Conservation (phyloP, 495 filamentous ascomycete species). For the Aspergillus homomorphus region DNA sequence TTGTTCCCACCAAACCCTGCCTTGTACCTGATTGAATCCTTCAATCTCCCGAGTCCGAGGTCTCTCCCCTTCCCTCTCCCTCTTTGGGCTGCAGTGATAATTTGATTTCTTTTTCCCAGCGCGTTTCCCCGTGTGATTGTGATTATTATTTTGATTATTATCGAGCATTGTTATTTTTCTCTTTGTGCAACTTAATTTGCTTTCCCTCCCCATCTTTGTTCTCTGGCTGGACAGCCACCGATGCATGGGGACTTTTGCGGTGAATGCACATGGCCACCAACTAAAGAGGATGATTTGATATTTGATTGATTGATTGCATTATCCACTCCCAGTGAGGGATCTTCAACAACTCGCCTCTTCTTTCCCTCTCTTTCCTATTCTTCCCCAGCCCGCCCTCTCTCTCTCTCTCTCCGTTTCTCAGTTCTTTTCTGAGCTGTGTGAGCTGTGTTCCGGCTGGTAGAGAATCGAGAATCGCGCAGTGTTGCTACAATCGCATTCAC, state of each 20-base stretch:
- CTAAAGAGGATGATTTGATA: not conserved
- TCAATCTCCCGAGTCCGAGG: too few relatives aligned
- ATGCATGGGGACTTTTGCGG: constrained; percentile 3
- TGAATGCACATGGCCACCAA: constrained; percentile 4
- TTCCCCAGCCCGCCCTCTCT: not conserved
- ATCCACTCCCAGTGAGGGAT: not conserved
- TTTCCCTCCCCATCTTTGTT: not conserved
- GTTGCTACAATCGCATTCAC: not conserved
- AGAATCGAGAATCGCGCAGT: too few relatives aligned
- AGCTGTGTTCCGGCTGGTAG: too few relatives aligned
- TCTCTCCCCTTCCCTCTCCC: constrained; percentile 8
- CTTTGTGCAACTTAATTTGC: not conserved
- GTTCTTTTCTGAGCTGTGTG: not conserved
- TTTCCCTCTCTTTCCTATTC: constrained; percentile 5
- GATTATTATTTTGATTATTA: not conserved
- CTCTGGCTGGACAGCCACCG: not conserved
- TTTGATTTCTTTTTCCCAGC: constrained; percentile 7
- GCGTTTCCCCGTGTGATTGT: not conserved
- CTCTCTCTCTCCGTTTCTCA: not conserved
- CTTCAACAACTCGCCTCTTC: constrained; percentile 1
- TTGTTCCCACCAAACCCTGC: constrained; percentile 6
- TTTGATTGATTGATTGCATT: not conserved
- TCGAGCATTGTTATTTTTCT: constrained; percentile 5
- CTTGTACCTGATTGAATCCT: constrained; percentile 5
- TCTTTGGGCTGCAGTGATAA: constrained; percentile 1